Percentiles rank a stretch among this genome's conserved stretches.
Evolutionary conservation across 257 asterid species (phyloP).

Genomic region (Euphrasia confusa): DNA sequence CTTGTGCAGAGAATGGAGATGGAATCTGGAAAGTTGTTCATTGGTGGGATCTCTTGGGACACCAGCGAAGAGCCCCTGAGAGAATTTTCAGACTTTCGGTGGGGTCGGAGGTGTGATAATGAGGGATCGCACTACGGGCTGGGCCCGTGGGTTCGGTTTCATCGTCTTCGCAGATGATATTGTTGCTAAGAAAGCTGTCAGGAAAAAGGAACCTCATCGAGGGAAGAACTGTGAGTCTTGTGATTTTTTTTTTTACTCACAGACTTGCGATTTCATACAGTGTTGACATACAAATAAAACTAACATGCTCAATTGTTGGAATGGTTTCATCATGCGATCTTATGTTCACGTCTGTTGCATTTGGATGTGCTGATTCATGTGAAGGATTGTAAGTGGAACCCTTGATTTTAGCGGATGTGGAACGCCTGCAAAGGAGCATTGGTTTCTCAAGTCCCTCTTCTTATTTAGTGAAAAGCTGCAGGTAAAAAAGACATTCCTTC

Average conservation of each 20-base stretch:
- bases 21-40: conserved; percentile 73
- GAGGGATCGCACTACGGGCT: too few species aligned
- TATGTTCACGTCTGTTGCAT: background rate
- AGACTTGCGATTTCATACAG: conserved; percentile 2
- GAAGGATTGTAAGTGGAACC: conserved; percentile 24
- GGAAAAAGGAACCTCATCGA: conserved; percentile 75
- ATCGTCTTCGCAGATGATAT: conserved; percentile 75
- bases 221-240: conserved; percentile 77
- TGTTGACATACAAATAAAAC: too few species aligned
- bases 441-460: conserved; percentile 58
- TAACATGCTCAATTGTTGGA: conserved; percentile 13
- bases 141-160: conserved; percentile 96
- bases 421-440: conserved; percentile 57
- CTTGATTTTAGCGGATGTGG: conserved; percentile 89
- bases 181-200: conserved; percentile 78
- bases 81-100: conserved; percentile 69
- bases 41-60: conserved; percentile 99
- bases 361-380: too few species aligned
- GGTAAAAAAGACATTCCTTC: conserved; percentile 30
- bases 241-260: conserved; percentile 1
- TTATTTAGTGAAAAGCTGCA: conserved; percentile 66
- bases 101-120: conserved; percentile 78
- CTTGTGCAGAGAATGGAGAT: conserved; percentile 64
- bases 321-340: conserved; percentile 11
- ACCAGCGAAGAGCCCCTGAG: conserved; percentile 78